A percentile compares a stretch with the other conserved stretches of the same genome.
Evolutionary conservation across 257 asterid genomes (phyloP).

Genomic region (Solanum sitiens): DNA sequence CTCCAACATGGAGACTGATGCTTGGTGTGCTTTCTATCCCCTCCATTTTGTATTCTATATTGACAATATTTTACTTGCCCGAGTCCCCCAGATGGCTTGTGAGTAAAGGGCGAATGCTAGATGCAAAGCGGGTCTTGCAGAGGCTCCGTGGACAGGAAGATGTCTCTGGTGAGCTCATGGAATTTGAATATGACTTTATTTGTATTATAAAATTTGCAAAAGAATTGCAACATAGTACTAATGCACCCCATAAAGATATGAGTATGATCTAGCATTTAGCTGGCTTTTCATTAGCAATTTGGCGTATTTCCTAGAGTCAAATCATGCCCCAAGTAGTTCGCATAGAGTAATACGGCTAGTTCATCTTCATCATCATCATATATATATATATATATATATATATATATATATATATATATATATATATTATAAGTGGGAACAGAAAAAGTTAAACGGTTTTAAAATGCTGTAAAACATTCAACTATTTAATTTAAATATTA

Average conservation of each 20-base stretch:
- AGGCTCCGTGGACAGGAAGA: slow-evolving; percentile 52
- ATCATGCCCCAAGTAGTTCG: background rate
- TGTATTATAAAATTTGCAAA: background rate
- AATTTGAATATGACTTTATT: background rate
- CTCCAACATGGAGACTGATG: slow-evolving; percentile 58
- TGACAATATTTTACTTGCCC: slow-evolving; percentile 43
- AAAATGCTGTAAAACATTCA: too few species aligned
- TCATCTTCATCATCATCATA: too few species aligned
- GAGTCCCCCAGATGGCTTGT: slow-evolving; percentile 85
- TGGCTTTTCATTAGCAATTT: background rate
- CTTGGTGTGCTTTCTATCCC: slow-evolving; percentile 49
- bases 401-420: too few species aligned
- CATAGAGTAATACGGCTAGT: background rate
- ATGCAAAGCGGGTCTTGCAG: slow-evolving; percentile 49
- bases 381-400: too few species aligned
- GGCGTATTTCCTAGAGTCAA: background rate
- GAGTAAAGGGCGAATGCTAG: slow-evolving; percentile 49
- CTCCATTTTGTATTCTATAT: slow-evolving; percentile 29
- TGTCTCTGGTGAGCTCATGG: slow-evolving; percentile 38
- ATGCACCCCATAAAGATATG: background rate
- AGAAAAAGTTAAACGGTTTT: too few species aligned
- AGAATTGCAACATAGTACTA: background rate
- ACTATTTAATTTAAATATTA: too few species aligned
- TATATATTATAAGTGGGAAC: too few species aligned
- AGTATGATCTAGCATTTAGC: background rate